Conservation (phyloP, 2,329 filamentous ascomycete genomes). For the Tetracladium maxilliforme region DNA sequence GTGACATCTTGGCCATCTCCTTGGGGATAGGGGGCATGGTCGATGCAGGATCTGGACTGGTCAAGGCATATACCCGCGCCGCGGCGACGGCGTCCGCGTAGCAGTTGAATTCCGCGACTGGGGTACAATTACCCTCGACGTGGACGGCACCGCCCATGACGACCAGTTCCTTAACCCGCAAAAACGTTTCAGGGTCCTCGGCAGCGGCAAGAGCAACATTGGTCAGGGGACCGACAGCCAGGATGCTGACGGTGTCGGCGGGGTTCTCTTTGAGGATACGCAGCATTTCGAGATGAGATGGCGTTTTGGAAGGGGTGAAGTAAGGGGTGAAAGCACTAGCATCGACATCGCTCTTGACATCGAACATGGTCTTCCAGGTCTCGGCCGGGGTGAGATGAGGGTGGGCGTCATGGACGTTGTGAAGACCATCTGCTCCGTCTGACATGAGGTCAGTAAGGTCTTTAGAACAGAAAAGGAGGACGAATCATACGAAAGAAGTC, state of each 20-base stretch:
- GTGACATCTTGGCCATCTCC: conserved; percentile 31
- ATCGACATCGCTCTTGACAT: conserved; percentile 14
- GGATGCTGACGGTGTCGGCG: conserved; percentile 71
- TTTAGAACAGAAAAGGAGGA: conserved; percentile 4
- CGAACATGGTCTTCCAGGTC: conserved; percentile 58
- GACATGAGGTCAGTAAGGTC: conserved; percentile 2
- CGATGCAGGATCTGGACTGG: conserved; percentile 55
- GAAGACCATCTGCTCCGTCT: conserved; percentile 67
- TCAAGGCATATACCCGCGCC: conserved; percentile 64
- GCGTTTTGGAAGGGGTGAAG: conserved; percentile 64
- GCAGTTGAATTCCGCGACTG: conserved; percentile 87
- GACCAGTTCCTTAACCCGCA: conserved; percentile 78
- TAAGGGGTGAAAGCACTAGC: conserved; percentile 30
- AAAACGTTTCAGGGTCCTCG: conserved; percentile 77
- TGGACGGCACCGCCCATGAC: conserved; percentile 89
- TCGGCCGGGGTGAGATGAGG: conserved; percentile 63
- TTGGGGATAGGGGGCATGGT: conserved; percentile 62
- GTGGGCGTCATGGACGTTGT: conserved; percentile 56
- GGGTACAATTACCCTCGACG: conserved; percentile 67
- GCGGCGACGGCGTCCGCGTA: conserved; percentile 75
- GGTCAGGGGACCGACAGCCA: conserved; percentile 83
- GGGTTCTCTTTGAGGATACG: conserved; percentile 71
- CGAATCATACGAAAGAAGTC: conserved; percentile 69
- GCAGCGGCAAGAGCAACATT: conserved; percentile 82
- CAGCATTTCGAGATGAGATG: conserved; percentile 80